Percentiles rank a stretch among this genome's conserved stretches.
Conservation (phyloP, 306 rosid species). For the Vigna radiata region DNA sequence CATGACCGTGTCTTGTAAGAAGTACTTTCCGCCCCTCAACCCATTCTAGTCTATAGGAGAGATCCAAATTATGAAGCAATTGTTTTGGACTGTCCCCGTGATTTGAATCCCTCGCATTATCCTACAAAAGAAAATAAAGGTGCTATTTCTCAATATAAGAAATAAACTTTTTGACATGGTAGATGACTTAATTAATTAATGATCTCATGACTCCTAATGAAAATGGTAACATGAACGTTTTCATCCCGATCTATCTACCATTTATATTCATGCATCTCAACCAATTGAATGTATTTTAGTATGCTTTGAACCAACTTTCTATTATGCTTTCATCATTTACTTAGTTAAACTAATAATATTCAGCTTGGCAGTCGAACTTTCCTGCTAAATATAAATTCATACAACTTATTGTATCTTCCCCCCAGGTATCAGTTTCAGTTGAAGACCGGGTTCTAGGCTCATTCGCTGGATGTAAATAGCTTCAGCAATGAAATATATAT, state of each 20-base stretch:
- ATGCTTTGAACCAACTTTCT: slow-evolving; percentile 30
- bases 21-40: slow-evolving; percentile 65
- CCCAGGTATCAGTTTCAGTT: slow-evolving; percentile 8
- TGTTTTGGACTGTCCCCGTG: slow-evolving; percentile 73
- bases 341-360: slow-evolving; percentile 21
- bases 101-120: slow-evolving; percentile 58
- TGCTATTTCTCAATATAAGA: slow-evolving; percentile 30
- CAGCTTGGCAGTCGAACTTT: slow-evolving; percentile 32
- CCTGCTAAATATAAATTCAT: slow-evolving; percentile 30
- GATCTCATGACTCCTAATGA: background rate
- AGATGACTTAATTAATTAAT: slow-evolving; percentile 17
- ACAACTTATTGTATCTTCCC: slow-evolving; percentile 35
- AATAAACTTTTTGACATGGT: slow-evolving; percentile 23
- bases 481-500: background rate
- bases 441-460: slow-evolving; percentile 24
- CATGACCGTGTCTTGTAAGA: slow-evolving; percentile 74
- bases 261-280: slow-evolving; percentile 29
- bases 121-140: slow-evolving; percentile 49
- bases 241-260: slow-evolving; percentile 42
- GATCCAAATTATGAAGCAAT: slow-evolving; percentile 87
- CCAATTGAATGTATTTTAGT: slow-evolving; percentile 31
- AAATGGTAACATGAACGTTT: slow-evolving; percentile 21
- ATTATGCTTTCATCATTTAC: slow-evolving; percentile 24
- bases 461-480: slow-evolving; percentile 16
- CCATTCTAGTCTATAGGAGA: slow-evolving; percentile 86